phyloP scores from a whole-genome alignment of 164 flowering plant species.

The Magnolia officinalis region DNA sequence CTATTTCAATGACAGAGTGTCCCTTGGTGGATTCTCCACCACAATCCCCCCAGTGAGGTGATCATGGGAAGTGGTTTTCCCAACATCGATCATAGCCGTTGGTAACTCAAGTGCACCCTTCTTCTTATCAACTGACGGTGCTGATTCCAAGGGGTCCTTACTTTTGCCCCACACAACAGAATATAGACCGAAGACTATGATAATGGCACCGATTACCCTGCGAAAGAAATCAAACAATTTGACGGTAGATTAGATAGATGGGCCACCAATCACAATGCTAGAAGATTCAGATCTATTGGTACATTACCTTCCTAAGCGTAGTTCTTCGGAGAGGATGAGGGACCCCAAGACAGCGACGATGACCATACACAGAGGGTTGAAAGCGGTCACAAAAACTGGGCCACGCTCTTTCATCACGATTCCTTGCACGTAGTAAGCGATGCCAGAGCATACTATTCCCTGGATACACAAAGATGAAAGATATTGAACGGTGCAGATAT shows the following conservation, averaged over 20 bases:
- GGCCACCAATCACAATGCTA: not conserved
- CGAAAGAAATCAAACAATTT: not conserved
- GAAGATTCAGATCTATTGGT: not conserved
- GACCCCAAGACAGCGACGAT: constrained; percentile 66
- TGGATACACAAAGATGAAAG: constrained; percentile 8
- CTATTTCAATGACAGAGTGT: not conserved
- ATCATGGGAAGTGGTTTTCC: not conserved
- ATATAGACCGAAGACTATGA: constrained; percentile 53
- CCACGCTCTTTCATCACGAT: constrained; percentile 65
- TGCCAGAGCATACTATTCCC: constrained; percentile 87
- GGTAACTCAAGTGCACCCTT: constrained; percentile 27
- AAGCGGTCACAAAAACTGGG: constrained; percentile 83
- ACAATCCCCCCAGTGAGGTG: not conserved
- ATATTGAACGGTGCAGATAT: not conserved
- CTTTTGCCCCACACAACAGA: constrained; percentile 64
- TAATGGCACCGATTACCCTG: constrained; percentile 49
- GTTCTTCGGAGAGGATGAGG: constrained; percentile 55
- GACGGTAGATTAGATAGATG: not conserved
- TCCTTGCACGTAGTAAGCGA: constrained; percentile 78
- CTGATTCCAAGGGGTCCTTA: constrained; percentile 27
- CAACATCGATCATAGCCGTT: constrained; percentile 10
- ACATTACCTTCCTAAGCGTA: constrained; percentile 78
- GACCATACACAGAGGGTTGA: constrained; percentile 81
- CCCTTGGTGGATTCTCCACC: constrained; percentile 8
- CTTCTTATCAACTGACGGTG: constrained; percentile 15